Percentiles rank a stretch among this genome's conserved stretches.
phyloP scores from a whole-genome alignment of 441 rosid genomes.

The Theobroma grandiflorum region DNA sequence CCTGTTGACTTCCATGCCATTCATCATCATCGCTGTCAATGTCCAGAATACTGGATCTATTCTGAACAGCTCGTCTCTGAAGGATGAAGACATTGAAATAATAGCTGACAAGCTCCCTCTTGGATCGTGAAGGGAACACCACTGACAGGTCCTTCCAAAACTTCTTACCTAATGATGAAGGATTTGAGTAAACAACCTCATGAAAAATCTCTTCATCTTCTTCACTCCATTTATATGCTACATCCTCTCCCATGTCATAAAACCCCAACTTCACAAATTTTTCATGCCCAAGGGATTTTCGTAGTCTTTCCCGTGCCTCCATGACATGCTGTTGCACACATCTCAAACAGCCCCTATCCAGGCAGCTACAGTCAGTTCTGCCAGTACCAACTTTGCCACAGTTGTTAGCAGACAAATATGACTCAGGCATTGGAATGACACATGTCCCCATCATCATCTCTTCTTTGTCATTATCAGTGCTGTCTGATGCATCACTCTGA shows the following conservation, averaged over 20 bases:
- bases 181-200: conserved; percentile 53
- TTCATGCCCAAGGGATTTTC: conserved; percentile 42
- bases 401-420: conserved; percentile 25
- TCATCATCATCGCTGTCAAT: conserved; percentile 74
- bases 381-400: conserved; percentile 34
- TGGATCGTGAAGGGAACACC: conserved; percentile 53
- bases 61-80: conserved; percentile 57
- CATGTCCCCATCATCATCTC: conserved; percentile 46
- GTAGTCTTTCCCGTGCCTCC: conserved; percentile 54
- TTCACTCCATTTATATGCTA: conserved; percentile 53
- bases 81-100: conserved; percentile 70
- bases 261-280: conserved; percentile 53
- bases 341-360: conserved; percentile 53
- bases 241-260: conserved; percentile 66
- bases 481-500: conserved; percentile 19
- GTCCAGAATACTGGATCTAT: conserved; percentile 48
- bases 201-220: conserved; percentile 63
- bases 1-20: conserved; percentile 40
- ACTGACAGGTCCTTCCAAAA: conserved; percentile 57
- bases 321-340: conserved; percentile 63
- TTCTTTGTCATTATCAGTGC: conserved; percentile 22
- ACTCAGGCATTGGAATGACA: conserved; percentile 53
- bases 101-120: conserved; percentile 61
- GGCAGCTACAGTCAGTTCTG: conserved; percentile 52
- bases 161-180: conserved; percentile 51